Evolutionary conservation across 176 grass and related monocot genomes (phyloP).

Genomic region (Paspalum vaginatum): DNA sequence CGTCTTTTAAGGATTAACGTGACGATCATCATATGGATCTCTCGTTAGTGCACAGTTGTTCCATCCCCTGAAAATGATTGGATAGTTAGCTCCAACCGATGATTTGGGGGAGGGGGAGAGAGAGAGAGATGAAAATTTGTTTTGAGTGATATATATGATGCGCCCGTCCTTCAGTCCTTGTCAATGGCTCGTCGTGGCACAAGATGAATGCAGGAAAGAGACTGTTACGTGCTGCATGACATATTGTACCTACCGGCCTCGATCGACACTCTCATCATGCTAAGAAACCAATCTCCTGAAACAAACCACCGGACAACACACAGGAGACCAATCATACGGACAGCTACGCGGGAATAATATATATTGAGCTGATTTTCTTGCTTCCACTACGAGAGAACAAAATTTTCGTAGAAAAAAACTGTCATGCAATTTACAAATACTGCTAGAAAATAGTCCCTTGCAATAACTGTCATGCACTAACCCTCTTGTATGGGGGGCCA

Average conservation of each 20-base stretch:
- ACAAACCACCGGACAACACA: neutral
- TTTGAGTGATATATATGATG: neutral
- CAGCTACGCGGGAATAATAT: neutral
- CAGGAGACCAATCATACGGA: neutral
- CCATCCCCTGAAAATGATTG: neutral
- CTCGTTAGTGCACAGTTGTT: neutral
- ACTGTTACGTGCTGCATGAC: neutral
- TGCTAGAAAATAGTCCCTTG: too few relatives aligned
- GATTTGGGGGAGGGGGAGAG: neutral
- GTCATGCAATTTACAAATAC: too few relatives aligned
- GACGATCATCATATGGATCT: neutral
- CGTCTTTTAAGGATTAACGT: too few relatives aligned
- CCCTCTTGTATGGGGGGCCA: too few relatives aligned
- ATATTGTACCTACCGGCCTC: neutral
- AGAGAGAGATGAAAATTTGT: neutral
- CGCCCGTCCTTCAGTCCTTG: too few relatives aligned
- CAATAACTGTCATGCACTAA: too few relatives aligned
- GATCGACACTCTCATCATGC: too few relatives aligned
- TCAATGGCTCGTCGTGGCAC: neutral
- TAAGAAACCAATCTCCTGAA: neutral
- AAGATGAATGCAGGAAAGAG: neutral
- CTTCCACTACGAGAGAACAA: too few relatives aligned
- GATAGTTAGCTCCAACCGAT: neutral
- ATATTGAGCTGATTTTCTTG: too few relatives aligned
- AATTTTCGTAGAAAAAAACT: too few relatives aligned